Evolutionary conservation across 1,284 basidiomycete species (phyloP), one percentile per base, ranked within the genome.

Genomic region (Tilletiopsis washingtonensis): DNA sequence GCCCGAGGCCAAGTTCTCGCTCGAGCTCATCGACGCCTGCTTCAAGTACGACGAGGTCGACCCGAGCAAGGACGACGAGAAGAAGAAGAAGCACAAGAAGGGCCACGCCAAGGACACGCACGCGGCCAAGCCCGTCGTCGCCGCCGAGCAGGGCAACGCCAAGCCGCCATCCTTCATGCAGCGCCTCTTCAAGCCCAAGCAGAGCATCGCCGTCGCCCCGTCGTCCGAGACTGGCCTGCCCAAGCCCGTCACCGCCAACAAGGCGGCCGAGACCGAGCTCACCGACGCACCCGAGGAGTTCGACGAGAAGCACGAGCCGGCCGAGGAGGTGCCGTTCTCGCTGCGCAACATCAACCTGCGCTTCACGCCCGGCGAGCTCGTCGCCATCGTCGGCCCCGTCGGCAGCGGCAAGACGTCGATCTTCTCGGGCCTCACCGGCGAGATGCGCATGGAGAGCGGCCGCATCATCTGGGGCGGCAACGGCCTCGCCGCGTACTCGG

Each of bases 401-500:
- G 71, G 74, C 11, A 68, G 56, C 4, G 59, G 71, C 43, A 73
- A 73, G 54, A 64, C 61, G 12, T 67, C 67, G 5, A 55, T 73
- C 43, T 54, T 73, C 1, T 57, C 66, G 25, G 69, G 64, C 9
- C 60, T 60, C 46, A 57, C 70, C 21, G 71, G 71, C 25, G 71
- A 73, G 58, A 71, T 73, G 65, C 56, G 57, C 12, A 51, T 58
- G 50, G 57, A 51, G 7, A 19, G 29, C 2, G 71, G 71, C 11
- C 48, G 56, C 3, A 57, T 72, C 9, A 60, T 53, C 11, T 73
- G 67, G 69, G 63, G 66, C n/a, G 56, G 58, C 23, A 47, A 61
- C 40, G 53, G 59, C 24, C 15, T 12, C 2, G 59, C 90, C 1
- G 84, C 81, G 0, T 91, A 90, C 74, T 89, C 85, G 68, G 81